Base-by-base conservation (phyloP, 371 early-diverging fungal genomes). In the Parasitella parasitica region DNA sequence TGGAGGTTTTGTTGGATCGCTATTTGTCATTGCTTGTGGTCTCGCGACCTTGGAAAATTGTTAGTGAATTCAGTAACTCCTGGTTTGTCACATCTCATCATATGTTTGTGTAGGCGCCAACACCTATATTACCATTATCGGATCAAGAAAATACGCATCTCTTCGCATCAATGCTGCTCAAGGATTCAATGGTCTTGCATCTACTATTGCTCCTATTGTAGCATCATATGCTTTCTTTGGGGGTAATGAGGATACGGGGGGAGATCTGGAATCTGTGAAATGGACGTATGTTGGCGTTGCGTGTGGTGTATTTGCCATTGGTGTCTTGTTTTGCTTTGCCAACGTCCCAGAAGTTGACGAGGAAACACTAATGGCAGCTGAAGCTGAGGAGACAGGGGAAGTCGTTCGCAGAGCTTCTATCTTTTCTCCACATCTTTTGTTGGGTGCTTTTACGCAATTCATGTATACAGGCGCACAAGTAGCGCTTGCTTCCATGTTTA, bases 361-460 rank as follows among this genome's bases (percentile, higher is more conserved):
- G 56, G 80, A 76, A 41, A 69, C 16, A 51, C 64, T 64, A 61
- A 98, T 98, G 93, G 78, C 96, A 28, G 94, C 94, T 63, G 93
- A 91, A 55, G 96, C 96, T 48, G 95, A 97, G 74, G 83, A 80
- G 46, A 89, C 87, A 15, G 99, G 98, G 18, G 84, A 77, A 50
- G 77, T 97, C 61, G 90, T 83, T 63, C 96, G 96, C 16, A 95
- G 97, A n/a, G 85, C 77, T 16, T 75, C 77, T 1, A 35, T 80
- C 13, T 41, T 38, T 4, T 78, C 76, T 5, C 78, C 78, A 24
- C 81, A 78, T 64, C 54, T 78, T 22, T 50, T 70, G 22, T 64
- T 80, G 6, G 81, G 81, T 37, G 61, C 77, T 3, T 48, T 74
- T 38, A 57, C 78, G 2, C 71, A 77, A 43, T 76, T 81, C 38